These are phyloP conservation scores for Trichoderma asperellum DNA, from an alignment of 2,329 filamentous ascomycete species.

Conservation along the genomic window DNA sequence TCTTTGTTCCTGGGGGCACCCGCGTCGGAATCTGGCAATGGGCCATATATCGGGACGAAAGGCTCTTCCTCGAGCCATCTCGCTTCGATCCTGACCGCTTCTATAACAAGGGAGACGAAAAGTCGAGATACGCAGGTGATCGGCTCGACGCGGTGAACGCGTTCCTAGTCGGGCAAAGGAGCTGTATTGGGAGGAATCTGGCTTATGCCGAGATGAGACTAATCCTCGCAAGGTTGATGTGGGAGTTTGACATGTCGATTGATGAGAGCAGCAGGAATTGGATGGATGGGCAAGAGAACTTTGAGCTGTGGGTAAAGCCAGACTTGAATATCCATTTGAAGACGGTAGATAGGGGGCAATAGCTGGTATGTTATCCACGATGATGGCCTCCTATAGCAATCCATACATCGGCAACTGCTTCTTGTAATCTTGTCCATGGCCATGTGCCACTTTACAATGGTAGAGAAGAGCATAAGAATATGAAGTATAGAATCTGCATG, in stretches of 20 bases:
- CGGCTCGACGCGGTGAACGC: slow-evolving; percentile 48
- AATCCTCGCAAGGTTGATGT: slow-evolving; percentile 51
- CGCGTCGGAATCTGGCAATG: slow-evolving; percentile 48
- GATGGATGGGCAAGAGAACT: slow-evolving; percentile 9
- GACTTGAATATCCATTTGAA: neutral
- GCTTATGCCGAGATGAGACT: slow-evolving; percentile 56
- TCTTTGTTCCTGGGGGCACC: slow-evolving; percentile 43
- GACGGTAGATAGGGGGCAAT: neutral
- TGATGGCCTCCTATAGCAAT: neutral
- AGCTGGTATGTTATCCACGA: neutral
- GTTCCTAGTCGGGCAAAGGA: slow-evolving; percentile 52
- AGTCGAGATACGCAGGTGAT: slow-evolving; percentile 45
- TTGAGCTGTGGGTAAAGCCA: neutral
- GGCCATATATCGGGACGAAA: slow-evolving; percentile 45
- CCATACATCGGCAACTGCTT: neutral
- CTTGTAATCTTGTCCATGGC: too few species aligned
- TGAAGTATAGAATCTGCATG: too few species aligned
- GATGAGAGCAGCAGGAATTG: slow-evolving; percentile 30
- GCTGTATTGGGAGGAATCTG: slow-evolving; percentile 51
- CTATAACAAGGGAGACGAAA: slow-evolving; percentile 34
- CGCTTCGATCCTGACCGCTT: slow-evolving; percentile 53
- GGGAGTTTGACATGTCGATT: slow-evolving; percentile 52
- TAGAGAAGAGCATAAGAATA: too few species aligned
- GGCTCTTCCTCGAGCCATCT: slow-evolving; percentile 49
- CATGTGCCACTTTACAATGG: too few species aligned